Evolutionary conservation across 345 rosid species (phyloP).

Genomic region (Psidium friedrichsthalianum): DNA sequence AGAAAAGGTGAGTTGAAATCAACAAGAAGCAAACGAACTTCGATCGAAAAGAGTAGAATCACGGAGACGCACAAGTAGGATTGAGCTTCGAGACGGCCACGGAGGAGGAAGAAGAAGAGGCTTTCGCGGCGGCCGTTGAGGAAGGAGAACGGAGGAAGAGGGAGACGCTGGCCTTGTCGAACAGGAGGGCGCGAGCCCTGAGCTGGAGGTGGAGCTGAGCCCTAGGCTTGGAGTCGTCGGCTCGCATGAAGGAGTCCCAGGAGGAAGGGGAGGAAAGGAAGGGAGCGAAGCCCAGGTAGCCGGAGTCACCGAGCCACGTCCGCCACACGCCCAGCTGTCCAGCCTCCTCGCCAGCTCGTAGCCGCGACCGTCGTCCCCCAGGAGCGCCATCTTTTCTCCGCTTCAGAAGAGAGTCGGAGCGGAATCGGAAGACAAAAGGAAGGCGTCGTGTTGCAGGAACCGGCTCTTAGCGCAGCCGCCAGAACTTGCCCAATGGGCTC

Average conservation of each 20-base stretch:
- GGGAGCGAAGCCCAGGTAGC: slow-evolving; percentile 35
- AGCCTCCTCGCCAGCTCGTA: slow-evolving; percentile 76
- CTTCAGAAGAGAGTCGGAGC: neutral
- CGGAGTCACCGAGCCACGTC: slow-evolving; percentile 77
- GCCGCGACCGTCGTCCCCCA: slow-evolving; percentile 89
- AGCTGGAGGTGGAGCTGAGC: slow-evolving; percentile 84
- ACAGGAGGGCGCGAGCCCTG: slow-evolving; percentile 80
- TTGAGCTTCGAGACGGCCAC: slow-evolving; percentile 56
- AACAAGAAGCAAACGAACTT: neutral
- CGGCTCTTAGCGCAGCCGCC: neutral
- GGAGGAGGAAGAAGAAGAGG: slow-evolving; percentile 14
- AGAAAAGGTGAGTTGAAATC: neutral
- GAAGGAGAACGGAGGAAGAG: slow-evolving; percentile 50
- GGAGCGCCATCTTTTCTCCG: slow-evolving; percentile 35
- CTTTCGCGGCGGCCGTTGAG: neutral
- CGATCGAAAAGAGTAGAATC: neutral
- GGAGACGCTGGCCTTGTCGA: slow-evolving; percentile 64
- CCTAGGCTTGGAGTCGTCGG: slow-evolving; percentile 63
- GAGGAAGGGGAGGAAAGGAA: slow-evolving; percentile 57
- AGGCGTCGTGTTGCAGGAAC: neutral
- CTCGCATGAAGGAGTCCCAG: slow-evolving; percentile 78
- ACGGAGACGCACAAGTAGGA: slow-evolving; percentile 38
- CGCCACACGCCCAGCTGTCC: slow-evolving; percentile 70
- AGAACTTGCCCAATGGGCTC: neutral
- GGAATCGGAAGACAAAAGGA: neutral